Base-by-base conservation (phyloP, 306 rosid genomes). In the Clitoria ternatea region DNA sequence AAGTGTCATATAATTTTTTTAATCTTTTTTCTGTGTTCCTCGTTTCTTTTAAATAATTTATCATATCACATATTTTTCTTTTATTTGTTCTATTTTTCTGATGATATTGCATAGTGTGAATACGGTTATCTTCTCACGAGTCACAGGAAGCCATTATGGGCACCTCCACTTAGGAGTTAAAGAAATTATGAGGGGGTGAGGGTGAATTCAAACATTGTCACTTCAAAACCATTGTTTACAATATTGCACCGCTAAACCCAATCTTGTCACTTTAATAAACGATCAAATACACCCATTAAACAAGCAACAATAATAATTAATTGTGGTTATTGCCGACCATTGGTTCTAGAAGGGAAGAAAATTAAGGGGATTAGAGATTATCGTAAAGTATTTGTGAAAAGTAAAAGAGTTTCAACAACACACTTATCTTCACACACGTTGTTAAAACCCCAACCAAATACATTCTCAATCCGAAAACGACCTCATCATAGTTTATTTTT, bases 291-390 rank as follows among this genome's bases (percentile, higher is more conserved):
- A 17, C 52, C 43, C 32, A 43, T 65, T 30, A 20, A 35, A 27
- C 57, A 52, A 24, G 44, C 33, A 19, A 43, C 44, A 40, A 62
- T 53, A 39, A 53, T 73, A 64, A 35, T 42, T 66, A 65, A 55
- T 64, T 33, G 27, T 40, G 32, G 69, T 22, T 0, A 19, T 78
- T 52, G 65, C 59, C 80, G 79, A 67, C 82, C 76, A 63, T 39
- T 36, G 32, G 7, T 61, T 80, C 72, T 73, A 63, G 80, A 83
- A 79, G 65, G 17, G 2, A 48, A 19, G 43, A 74, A 70, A 39
- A 39, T 23, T 26, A n/a, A n/a, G n/a, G n/a, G n/a, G n/a, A n/a
- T n/a, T n/a, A 27, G 62, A 75, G 47, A 76, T 68, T 49, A 70
- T 77, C 63, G 40, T 47, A 59, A 72, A 65, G 40, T 7, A n/a